Base-by-base conservation (phyloP, 108 stramenopile genomes). In the Cyclostephanos tholiformis region DNA sequence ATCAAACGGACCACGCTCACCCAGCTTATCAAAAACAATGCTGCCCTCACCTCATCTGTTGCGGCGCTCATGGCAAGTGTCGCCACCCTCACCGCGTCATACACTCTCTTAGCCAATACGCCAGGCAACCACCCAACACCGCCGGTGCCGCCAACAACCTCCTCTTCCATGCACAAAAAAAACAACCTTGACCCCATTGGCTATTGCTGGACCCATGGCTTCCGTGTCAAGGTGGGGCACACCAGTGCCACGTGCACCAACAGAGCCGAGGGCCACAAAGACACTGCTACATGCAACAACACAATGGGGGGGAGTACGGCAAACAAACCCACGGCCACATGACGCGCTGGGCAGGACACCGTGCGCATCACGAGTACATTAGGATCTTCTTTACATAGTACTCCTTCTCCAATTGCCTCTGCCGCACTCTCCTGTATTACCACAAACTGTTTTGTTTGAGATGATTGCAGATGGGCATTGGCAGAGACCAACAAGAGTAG, bases 221-320 rank as follows among this genome's bases (percentile, higher is more conserved):
- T 38, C 36, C 17, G 38, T 2, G 32, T 64, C 63, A 64, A 16
- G 63, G 8, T 36, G 17, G 63, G 63, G 6, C 63, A 65, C 41
- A 16, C 39, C 64, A 65, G 64, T 17, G 43, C 19, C 0, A 65
- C 19, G 23, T 65, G 64, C 41, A 0, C 0, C 0, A 13, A 65
- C 2, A 20, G 16, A 41, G 41, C 20, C 1, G 23, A 20, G 20
- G 26, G 20, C 7, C 64, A 65, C 43, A 65, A 49, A 27, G 66
- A 50, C 2, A 25, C 29, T 1, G 66, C 50, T 1, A 67, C 66
- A 12, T 2, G 50, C 49, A 10, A 48, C 29, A 67, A 67, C 51
- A 27, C 49, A 0, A 50, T 52, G 20, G 49, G 49, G 5, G 66
- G 66, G 3, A 26, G 26, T n/a, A 17, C 23, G 25, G 32, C 25